Base-by-base conservation (phyloP, 202 grass and related monocot species). In the Hordeum pubiflorum region DNA sequence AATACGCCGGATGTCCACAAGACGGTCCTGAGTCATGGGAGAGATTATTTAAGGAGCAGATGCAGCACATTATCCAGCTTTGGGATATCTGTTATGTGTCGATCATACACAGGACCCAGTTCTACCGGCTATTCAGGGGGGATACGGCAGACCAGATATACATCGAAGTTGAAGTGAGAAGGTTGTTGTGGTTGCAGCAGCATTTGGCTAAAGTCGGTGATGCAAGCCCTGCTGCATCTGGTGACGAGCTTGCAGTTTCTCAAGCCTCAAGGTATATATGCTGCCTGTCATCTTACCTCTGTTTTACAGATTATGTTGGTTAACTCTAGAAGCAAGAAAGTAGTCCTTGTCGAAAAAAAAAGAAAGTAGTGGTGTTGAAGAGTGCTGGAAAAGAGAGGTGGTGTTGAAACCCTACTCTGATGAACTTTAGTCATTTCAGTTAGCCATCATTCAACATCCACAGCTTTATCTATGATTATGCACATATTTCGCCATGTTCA, bases 101-200 rank as follows among this genome's bases (percentile, higher is more conserved):
- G 0, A 95, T 98, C 78, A 93, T 95, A 84, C 96, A 98, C 20
- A 89, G 96, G 58, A 93, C 92, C 9, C 96, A 98, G 59, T 98
- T 98, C 75, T 93, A 98, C 66, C 82, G 89, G 80, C 78, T 95
- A 83, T 98, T 98, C 86, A 92, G 69, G 79, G 96, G 96, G 33
- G 92, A 98, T 10, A 81, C 31, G 44, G 92, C 90, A 43, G 96
- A 98, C 85, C 88, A 93, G 77, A 98, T 95, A 86, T 98, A 98
- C 38, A 89, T 98, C 9, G 92, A 98, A 84, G 96, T 98, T 22
- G 96, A 98, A 77, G 57, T 91, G 31, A 82, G 92, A 46, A 91
- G 96, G 66, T 60, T 95, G 74, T 31, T 77, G 46, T 98, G 92
- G 96, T 38, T 95, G 75, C 80, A 93, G 27, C 90, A 98, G 75